Percentiles rank a stretch among this genome's conserved stretches.
phyloP scores from a whole-genome alignment of 352 stramenopile genomes.

The Pythium aquatile region DNA sequence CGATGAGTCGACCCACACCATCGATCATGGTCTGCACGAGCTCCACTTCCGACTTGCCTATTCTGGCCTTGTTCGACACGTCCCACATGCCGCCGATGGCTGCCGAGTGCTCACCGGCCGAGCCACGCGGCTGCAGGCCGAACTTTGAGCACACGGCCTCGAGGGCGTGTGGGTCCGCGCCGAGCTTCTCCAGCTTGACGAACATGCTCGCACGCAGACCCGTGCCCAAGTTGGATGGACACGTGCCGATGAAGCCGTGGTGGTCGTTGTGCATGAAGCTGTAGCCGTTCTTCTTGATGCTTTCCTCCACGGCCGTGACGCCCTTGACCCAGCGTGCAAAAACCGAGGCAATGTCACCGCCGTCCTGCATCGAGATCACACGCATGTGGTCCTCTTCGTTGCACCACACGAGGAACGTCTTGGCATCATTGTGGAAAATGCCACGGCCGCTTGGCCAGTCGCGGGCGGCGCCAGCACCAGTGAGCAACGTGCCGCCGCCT shows the following conservation, averaged over 20 bases:
- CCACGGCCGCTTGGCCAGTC: constrained; percentile 92
- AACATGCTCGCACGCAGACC: constrained; percentile 84
- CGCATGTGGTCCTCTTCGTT: constrained; percentile 92
- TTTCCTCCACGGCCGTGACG: constrained; percentile 73
- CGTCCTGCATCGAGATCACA: constrained; percentile 89
- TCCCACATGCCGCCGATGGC: constrained; percentile 89
- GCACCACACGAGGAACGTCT: constrained; percentile 89
- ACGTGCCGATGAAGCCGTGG: constrained; percentile 86
- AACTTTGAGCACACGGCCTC: constrained; percentile 74
- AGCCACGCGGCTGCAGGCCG: constrained; percentile 78
- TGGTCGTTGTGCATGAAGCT: constrained; percentile 89
- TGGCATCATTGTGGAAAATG: constrained; percentile 93
- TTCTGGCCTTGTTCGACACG: constrained; percentile 92
- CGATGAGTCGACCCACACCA: constrained; percentile 89
- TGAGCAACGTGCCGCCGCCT: constrained; percentile 81
- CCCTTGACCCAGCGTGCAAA: constrained; percentile 87
- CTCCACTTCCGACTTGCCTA: constrained; percentile 93
- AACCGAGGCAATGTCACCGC: constrained; percentile 88
- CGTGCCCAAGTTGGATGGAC: constrained; percentile 86
- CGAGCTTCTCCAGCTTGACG: constrained; percentile 81
- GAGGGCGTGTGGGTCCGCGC: constrained; percentile 64
- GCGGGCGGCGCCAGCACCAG: constrained; percentile 81
- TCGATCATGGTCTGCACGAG: constrained; percentile 96
- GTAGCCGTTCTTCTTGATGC: constrained; percentile 78
- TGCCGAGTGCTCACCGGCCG: constrained; percentile 80